phyloP scores from a whole-genome alignment of 176 grass and related monocot genomes.

The Juncus inflexus region DNA sequence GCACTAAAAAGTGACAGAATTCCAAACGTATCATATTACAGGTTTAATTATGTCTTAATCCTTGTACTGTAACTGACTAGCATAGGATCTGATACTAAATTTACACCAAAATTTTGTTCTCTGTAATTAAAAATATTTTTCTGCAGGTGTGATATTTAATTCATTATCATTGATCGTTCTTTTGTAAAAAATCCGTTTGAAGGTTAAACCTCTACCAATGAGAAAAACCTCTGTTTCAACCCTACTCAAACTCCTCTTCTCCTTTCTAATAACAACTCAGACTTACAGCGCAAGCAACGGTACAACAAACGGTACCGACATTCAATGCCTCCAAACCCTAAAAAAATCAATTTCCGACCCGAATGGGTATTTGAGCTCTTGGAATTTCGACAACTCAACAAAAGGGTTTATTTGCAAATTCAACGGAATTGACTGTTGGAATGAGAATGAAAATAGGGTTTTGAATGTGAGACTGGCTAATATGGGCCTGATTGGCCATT shows the following conservation, averaged over 20 bases:
- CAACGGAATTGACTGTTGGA: conserved; percentile 75
- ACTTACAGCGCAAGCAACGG: background rate
- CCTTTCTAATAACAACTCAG: conserved; percentile 7
- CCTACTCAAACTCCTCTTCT: background rate
- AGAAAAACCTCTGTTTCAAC: background rate
- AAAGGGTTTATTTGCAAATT: conserved; percentile 54
- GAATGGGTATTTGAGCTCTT: conserved; percentile 37
- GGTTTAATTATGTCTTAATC: too few relatives aligned
- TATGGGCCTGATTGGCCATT: conserved; percentile 60
- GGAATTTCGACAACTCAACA: conserved; percentile 35
- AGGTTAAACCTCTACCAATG: background rate
- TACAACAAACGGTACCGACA: conserved; percentile 23
- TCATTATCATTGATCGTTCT: too few relatives aligned
- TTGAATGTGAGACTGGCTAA: conserved; percentile 57
- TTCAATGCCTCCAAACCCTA: conserved; percentile 46
- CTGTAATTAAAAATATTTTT: too few relatives aligned
- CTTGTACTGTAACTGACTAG: too few relatives aligned
- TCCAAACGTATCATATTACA: too few relatives aligned
- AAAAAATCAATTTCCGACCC: conserved; percentile 37
- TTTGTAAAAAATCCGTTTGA: too few relatives aligned
- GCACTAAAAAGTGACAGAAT: too few relatives aligned
- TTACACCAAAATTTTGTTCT: too few relatives aligned
- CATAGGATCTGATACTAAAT: too few relatives aligned
- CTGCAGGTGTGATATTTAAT: too few relatives aligned
- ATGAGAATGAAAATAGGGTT: conserved; percentile 70